phyloP scores from a whole-genome alignment of 371 early-diverging fungal species.

The Polyrhizophydium stewartii region DNA sequence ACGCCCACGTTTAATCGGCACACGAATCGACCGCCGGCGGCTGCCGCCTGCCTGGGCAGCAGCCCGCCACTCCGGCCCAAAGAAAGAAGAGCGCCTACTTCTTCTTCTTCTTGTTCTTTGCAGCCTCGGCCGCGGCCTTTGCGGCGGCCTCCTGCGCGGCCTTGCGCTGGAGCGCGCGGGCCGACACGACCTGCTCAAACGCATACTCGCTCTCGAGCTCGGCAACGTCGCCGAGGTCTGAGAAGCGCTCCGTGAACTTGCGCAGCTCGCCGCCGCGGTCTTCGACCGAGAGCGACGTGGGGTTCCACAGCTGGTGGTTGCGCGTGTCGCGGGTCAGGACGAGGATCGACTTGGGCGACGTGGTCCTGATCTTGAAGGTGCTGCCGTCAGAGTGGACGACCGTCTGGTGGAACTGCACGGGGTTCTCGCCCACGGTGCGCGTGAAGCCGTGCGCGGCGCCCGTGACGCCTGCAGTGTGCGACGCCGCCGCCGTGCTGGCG shows the following conservation, averaged over 20 bases:
- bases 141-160: slow-evolving; percentile 7
- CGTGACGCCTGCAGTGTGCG: no score
- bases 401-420: slow-evolving; percentile 66
- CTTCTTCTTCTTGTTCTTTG: slow-evolving; percentile 17
- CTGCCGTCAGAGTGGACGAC: slow-evolving; percentile 87
- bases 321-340: slow-evolving; percentile 87
- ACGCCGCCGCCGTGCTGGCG: no score
- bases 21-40: no score
- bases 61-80: no score
- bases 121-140: slow-evolving; percentile 7
- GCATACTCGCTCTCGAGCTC: slow-evolving; percentile 32
- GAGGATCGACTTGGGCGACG: slow-evolving; percentile 77
- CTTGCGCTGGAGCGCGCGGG: slow-evolving; percentile 3
- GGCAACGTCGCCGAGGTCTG: slow-evolving; percentile 47
- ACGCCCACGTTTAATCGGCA: no score
- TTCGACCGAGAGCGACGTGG: slow-evolving; percentile 51
- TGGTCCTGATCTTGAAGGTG: slow-evolving; percentile 75
- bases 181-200: background rate
- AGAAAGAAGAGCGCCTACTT: background rate
- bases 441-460: no score
- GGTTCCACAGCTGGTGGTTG: slow-evolving; percentile 93
- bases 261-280: slow-evolving; percentile 72
- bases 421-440: slow-evolving; percentile 16
- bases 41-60: no score
- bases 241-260: slow-evolving; percentile 72